Conservation (phyloP, 2,329 filamentous ascomycete species). For the Epicoccum sorghinum region DNA sequence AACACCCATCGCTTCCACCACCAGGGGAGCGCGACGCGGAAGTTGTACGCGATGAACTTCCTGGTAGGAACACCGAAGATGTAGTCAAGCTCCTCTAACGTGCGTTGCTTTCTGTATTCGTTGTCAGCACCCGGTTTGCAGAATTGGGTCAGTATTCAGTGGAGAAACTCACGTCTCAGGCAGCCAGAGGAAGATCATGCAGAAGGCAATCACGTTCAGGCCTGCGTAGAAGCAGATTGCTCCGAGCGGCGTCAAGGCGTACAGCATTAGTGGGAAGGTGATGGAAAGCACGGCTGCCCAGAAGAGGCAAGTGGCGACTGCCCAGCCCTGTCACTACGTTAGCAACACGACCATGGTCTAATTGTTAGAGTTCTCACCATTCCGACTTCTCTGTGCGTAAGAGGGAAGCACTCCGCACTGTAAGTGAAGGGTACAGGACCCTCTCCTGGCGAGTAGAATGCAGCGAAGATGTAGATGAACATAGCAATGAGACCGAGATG, state of each 20-base stretch:
- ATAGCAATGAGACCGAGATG: slow-evolving; percentile 56
- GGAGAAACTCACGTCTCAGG: slow-evolving; percentile 15
- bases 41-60: slow-evolving; percentile 48
- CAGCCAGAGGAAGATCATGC: slow-evolving; percentile 58
- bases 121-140: slow-evolving; percentile 1
- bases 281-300: slow-evolving; percentile 65
- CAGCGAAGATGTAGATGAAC: slow-evolving; percentile 62
- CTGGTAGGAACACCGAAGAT: slow-evolving; percentile 56
- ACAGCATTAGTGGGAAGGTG: slow-evolving; percentile 66
- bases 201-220: slow-evolving; percentile 65
- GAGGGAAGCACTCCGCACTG: slow-evolving; percentile 60
- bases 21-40: slow-evolving; percentile 48
- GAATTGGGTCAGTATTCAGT: background rate
- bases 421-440: slow-evolving; percentile 18
- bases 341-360: background rate
- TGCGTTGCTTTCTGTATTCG: slow-evolving; percentile 47
- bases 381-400: slow-evolving; percentile 62
- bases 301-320: slow-evolving; percentile 70
- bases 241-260: slow-evolving; percentile 57
- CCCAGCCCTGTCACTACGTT: slow-evolving; percentile 49
- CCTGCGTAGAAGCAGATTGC: slow-evolving; percentile 68
- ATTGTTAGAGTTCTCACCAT: slow-evolving; percentile 25
- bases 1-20: slow-evolving; percentile 52
- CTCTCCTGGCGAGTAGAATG: slow-evolving; percentile 50
- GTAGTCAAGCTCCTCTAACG: slow-evolving; percentile 58